Conservation (phyloP, 345 rosid genomes). For the Lepidium didymum region DNA sequence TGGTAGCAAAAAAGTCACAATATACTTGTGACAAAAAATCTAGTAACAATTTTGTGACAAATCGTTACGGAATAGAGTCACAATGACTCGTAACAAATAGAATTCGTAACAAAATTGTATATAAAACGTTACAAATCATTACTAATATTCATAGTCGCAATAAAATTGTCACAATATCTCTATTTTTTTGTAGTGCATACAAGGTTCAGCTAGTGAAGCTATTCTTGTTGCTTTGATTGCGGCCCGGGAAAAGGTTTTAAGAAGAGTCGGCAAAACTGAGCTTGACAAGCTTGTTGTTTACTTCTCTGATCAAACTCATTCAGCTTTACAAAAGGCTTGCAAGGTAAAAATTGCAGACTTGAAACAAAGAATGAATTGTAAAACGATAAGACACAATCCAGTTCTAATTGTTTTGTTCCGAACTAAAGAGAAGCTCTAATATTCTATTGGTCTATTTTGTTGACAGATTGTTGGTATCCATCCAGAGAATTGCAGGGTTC, state of each 20-base stretch:
- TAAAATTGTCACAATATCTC: no score
- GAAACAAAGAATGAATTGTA: neutral
- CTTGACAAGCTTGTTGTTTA: constrained; percentile 77
- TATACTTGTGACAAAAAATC: no score
- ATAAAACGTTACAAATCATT: no score
- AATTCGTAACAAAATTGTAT: no score
- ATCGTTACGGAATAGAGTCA: no score
- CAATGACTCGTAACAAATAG: no score
- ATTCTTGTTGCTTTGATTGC: constrained; percentile 63
- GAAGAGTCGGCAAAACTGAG: constrained; percentile 47
- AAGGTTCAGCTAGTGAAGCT: constrained; percentile 95
- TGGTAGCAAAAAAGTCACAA: no score
- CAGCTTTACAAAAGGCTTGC: constrained; percentile 77
- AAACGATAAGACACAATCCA: no score
- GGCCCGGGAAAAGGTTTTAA: constrained; percentile 62
- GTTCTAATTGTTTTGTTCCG: no score
- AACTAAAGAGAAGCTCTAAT: neutral
- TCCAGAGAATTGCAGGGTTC: constrained; percentile 61
- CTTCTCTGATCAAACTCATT: constrained; percentile 84
- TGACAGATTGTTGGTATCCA: constrained; percentile 74
- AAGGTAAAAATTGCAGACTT: constrained; percentile 41
- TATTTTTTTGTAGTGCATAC: no score
- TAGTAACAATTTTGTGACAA: no score
- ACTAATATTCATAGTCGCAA: no score
- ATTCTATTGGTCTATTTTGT: neutral